Base-by-base conservation (phyloP, 106 monocot genomes). In the Allium cepa region DNA sequence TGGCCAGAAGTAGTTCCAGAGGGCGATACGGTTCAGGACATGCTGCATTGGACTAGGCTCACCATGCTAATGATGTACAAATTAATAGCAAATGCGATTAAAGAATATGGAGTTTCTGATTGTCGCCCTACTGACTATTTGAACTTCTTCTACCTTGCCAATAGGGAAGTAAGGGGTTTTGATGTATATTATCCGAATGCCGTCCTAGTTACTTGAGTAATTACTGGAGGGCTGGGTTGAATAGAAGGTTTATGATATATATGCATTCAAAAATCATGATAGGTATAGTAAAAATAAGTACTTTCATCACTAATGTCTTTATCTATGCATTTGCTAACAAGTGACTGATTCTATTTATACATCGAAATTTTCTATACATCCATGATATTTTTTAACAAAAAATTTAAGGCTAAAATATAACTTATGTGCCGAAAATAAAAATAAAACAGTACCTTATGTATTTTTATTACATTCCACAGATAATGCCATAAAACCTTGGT, bases 181-280 rank as follows among this genome's bases (percentile, higher is more conserved):
- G 83, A 69, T 17, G 89, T 85, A 63, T 73, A 62, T 26, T 14
- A 64, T 4, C 82, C 85, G 0, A 72, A 1, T 14, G 26, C 8
- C 47, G 11, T 8, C 85, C 89, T 8, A 64, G 26, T 8, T 16
- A 13, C 14, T 8, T 13, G 47, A 76, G 63, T 9, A 7, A 66
- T 49, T 82, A 90, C 65, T 77, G 57, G 60, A 76, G 52, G 18
- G 69, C 88, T 12, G 83, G 83, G 66, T 49, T 62, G 47, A 76
- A 72, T 49, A 64, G 83, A 72, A 75, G 87, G 67, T 83, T 83
- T 80, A 80, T 88, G 80, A 83, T 88, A 72, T 88, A 88, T 52
- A 76, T 88, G 7, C 88, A 88, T 66, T 76, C 84, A 57, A 88
- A 88, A 70, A 60, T 88, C 64, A 84, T 88, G 88, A 81, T 88